Evolutionary conservation across 1,284 basidiomycete species (phyloP).

Genomic region (Thecaphora frezii): DNA sequence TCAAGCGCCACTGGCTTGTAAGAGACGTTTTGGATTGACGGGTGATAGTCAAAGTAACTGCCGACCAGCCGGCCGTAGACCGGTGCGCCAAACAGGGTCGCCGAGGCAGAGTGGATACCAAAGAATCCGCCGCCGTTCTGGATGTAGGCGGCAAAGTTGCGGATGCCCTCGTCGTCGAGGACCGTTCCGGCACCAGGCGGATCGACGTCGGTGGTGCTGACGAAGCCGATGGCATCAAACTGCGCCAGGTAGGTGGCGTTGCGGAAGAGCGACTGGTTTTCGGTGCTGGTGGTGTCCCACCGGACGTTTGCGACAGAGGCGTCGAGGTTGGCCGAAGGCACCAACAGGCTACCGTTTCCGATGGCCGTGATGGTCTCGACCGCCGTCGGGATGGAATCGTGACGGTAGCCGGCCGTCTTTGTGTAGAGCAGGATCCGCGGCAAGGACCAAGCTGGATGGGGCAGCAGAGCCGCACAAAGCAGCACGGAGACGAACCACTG

Average conservation of each 20-base stretch:
- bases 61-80: slow-evolving; percentile 66
- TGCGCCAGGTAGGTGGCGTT: slow-evolving; percentile 24
- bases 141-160: slow-evolving; percentile 69
- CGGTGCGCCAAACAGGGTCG: slow-evolving; percentile 69
- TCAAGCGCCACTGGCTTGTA: slow-evolving; percentile 11
- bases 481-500: slow-evolving; percentile 2
- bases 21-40: slow-evolving; percentile 66
- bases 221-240: slow-evolving; percentile 65
- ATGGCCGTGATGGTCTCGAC: slow-evolving; percentile 65
- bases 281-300: slow-evolving; percentile 26
- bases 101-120: slow-evolving; percentile 72
- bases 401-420: slow-evolving; percentile 62
- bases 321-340: slow-evolving; percentile 60
- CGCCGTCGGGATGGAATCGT: slow-evolving; percentile 76
- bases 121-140: slow-evolving; percentile 72
- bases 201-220: slow-evolving; percentile 70
- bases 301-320: slow-evolving; percentile 11
- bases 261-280: slow-evolving; percentile 32
- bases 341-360: slow-evolving; percentile 67
- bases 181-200: slow-evolving; percentile 62
- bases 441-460: neutral
- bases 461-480: neutral
- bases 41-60: slow-evolving; percentile 76
- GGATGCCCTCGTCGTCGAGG: slow-evolving; percentile 67
- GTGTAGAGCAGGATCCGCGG: slow-evolving; percentile 49